Base-by-base conservation (phyloP, 345 rosid genomes). In the Dipteronia dyeriana region DNA sequence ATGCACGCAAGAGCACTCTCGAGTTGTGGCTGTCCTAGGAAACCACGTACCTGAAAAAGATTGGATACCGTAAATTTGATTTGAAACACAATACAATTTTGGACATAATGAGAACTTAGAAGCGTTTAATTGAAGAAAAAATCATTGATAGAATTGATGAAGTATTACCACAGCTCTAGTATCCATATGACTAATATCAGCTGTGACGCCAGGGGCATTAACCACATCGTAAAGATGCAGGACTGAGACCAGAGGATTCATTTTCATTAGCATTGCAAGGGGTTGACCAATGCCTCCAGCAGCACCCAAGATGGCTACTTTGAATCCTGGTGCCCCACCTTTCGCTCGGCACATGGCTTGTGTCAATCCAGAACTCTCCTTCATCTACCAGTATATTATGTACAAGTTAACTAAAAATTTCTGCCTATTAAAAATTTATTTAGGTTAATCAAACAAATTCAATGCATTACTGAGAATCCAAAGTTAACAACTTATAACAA, bases 101-200 rank as follows among this genome's bases (percentile, higher is more conserved):
- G 22, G 51, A 22, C 31, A 34, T 31, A 53, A 75, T 5, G 69
- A 62, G 26, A 71, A 39, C n/a, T 47, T 26, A 26, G 26, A 26
- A 26, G 26, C 26, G 26, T 26, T 26, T 26, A 26, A 4, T 56
- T 51, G 29, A 43, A 19, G 14, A 9, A 13, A 26, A 29, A 31
- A 6, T 20, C 7, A 29, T 2, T 56, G 26, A 68, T 56, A 38
- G 25, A 29, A 10, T 22, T 75, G 61, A 23, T 26, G 41, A 25
- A 75, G 70, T 61, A 69, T 82, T 83, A 93, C 97, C 90, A 93
- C 97, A 72, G 98, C 95, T 69, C 86, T 88, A 66, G 98, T 94
- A 80, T 92, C 95, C 94, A 91, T 92, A 76, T 92, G 98, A 82
- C 97, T 89, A 34, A 94, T 82, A 72, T 94, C 98, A 76, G 96